Base-by-base conservation (phyloP, 2,329 filamentous ascomycete genomes). In the Calonectria fujianensis region DNA sequence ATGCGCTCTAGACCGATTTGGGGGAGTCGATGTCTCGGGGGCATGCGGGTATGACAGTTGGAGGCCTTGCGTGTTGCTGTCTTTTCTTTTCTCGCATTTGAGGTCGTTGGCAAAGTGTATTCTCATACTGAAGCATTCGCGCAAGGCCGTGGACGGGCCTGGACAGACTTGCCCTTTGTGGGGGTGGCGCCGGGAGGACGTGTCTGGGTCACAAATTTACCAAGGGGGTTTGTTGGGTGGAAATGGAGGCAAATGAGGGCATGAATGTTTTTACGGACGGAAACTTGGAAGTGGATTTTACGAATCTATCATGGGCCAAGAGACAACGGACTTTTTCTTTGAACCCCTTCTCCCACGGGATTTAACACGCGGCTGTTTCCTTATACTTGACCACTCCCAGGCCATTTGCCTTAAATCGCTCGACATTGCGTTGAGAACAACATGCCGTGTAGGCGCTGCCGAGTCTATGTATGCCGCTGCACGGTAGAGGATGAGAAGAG, bases 301-400 rank as follows among this genome's bases (percentile, higher is more conserved):
- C 73, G 79, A 78, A 76, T 79, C 77, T 78, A 79, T 76, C 76
- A 81, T 75, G 78, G 78, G 74, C 74, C 72, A 80, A 81, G 77
- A 80, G 78, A 80, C 74, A 75, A 81, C 75, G 79, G 77, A 79
- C 75, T 74, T 72, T 77, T 80, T 76, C 67, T 64, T 75, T 68
- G 66, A 69, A 72, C 27, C 64, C 50, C 45, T 39, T 29, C 35
- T 45, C 52, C 50, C 65, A 74, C 57, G 35, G 72, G 63, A 72
- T 75, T 37, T 71, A 57, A 73, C 64, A 54, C 64, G 57, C 48
- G 48, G 14, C 37, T 48, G 20, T 52, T 74, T 59, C 54, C 51
- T 51, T 41, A 18, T 37, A 29, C 64, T 65, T 59, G 31, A 31
- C 54, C 27, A 52, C 14, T 14, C 63, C 57, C 37, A 35, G 31